Evolutionary conservation across 2,329 filamentous ascomycete species (phyloP).

Genomic region (Colletotrichum sp.): DNA sequence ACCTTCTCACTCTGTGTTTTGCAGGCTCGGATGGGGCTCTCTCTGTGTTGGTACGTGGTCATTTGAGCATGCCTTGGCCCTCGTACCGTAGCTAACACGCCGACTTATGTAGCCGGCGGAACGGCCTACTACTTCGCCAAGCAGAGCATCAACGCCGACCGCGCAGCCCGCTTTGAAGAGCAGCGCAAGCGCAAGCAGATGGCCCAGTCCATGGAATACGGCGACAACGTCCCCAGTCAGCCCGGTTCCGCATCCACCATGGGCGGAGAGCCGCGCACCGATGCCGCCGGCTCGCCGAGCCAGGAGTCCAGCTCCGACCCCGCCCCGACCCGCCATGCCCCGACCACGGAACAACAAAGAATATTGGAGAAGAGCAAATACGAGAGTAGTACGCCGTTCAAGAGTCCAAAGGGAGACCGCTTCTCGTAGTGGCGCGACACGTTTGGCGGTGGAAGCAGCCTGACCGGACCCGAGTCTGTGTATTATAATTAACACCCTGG

Average conservation of each 20-base stretch:
- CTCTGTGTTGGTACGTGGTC: conserved; percentile 75
- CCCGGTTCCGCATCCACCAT: conserved; percentile 39
- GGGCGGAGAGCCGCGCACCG: conserved; percentile 61
- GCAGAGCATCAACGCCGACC: conserved; percentile 90
- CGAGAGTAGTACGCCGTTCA: conserved; percentile 78
- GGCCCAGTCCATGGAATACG: conserved; percentile 59
- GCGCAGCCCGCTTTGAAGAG: conserved; percentile 73
- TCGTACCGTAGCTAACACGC: conserved; percentile 3
- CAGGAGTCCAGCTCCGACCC: conserved; percentile 78
- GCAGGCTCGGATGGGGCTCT: conserved; percentile 89
- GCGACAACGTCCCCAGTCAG: conserved; percentile 38
- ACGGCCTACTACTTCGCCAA: conserved; percentile 97
- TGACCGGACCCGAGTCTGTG: neutral
- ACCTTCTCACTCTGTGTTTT: conserved; percentile 9
- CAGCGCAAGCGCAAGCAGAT: conserved; percentile 67
- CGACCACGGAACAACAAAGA: conserved; percentile 70
- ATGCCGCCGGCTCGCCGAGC: conserved; percentile 67
- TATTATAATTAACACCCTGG: conserved; percentile 10
- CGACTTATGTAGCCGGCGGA: conserved; percentile 69
- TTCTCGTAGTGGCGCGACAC: conserved; percentile 59
- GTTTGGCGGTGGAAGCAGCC: neutral
- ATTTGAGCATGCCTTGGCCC: neutral
- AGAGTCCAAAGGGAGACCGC: conserved; percentile 83
- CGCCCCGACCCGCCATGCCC: conserved; percentile 84
- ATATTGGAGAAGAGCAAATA: conserved; percentile 87